Conservation (phyloP, 768 basidiomycete genomes). For the Pleurotus cornucopiae region DNA sequence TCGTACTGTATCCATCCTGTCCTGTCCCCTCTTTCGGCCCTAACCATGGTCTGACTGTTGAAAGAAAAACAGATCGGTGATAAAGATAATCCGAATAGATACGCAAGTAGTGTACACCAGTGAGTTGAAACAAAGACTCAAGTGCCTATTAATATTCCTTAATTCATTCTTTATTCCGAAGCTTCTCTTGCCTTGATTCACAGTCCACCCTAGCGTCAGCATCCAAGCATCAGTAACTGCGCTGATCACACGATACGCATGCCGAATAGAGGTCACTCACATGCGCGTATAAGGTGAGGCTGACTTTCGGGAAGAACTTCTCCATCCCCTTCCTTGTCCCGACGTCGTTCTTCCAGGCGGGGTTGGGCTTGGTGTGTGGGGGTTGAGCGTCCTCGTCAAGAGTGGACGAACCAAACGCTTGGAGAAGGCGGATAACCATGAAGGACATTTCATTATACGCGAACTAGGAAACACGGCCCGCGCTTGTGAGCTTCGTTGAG, state of each 20-base stretch:
- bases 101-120: background rate
- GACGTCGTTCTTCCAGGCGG: conserved; percentile 28
- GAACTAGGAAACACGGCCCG: conserved; percentile 28
- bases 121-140: background rate
- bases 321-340: conserved; percentile 28
- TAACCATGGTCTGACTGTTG: too few relatives aligned
- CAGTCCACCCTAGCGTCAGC: too few relatives aligned
- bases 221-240: background rate
- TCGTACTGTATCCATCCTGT: too few relatives aligned
- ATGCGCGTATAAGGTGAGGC: conserved; percentile 20
- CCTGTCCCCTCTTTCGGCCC: too few relatives aligned
- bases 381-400: conserved; percentile 33
- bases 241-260: too few relatives aligned
- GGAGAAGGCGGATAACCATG: conserved; percentile 42
- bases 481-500: background rate
- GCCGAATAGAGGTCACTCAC: too few relatives aligned
- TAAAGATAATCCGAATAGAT: too few relatives aligned
- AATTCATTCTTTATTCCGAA: too few relatives aligned
- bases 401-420: conserved; percentile 32
- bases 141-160: too few relatives aligned
- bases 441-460: conserved; percentile 51
- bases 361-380: conserved; percentile 27
- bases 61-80: background rate
- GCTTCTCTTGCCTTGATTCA: too few relatives aligned
- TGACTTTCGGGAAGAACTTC: conserved; percentile 14